Evolutionary conservation across 768 basidiomycete genomes (phyloP), one percentile per base, ranked within the genome.

Genomic region (Kwoniella sp.): DNA sequence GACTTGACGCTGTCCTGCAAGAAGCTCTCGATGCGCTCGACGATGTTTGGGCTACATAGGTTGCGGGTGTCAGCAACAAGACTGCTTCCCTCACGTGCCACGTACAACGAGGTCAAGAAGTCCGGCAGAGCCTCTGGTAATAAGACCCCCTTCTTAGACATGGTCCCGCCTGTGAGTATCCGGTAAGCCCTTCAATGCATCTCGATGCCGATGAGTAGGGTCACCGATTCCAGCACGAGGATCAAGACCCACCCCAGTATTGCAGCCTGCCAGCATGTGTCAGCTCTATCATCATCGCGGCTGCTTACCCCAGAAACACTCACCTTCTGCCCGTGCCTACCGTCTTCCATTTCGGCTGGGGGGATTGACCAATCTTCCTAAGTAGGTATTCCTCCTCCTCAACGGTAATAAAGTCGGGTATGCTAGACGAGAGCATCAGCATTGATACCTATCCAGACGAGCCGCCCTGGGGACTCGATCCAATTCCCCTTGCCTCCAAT

Each of bases 321-420:
- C 75, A 82, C 60, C 66, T 83, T 82, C 88, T 79, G 51, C 88
- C 79, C 59, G 86, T 86, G 3, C 80, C 77, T 10, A 88, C 77
- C 11, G 78, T 80, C 70, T 84, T 90, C 89, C 89, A 92, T 69
- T 82, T 86, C 23, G 82, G 83, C 62, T 81, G 82, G n/a, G 89
- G 85, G 2, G 84, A 81, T 60, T 87, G 87, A 33, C 75, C 67
- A 55, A 92, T 88, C 90, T 91, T 91, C 50, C 84, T 80, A 53
- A 86, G 75, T 31, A 92, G 75, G 69, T 86, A 86, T 32, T 78
- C 76, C 65, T 93, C 89, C 75, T 93, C 89, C 25, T 84, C 81
- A 50, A 66, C 73, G 73, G 83, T 67, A 34, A 75, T 77, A 70
- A 90, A 91, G 57, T 88, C 78, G 5, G 87, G 86, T 17, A 90